These are phyloP conservation scores for Grosmannia clavigera DNA, from an alignment of 2,329 filamentous ascomycete species.

Conservation along the genomic window DNA sequence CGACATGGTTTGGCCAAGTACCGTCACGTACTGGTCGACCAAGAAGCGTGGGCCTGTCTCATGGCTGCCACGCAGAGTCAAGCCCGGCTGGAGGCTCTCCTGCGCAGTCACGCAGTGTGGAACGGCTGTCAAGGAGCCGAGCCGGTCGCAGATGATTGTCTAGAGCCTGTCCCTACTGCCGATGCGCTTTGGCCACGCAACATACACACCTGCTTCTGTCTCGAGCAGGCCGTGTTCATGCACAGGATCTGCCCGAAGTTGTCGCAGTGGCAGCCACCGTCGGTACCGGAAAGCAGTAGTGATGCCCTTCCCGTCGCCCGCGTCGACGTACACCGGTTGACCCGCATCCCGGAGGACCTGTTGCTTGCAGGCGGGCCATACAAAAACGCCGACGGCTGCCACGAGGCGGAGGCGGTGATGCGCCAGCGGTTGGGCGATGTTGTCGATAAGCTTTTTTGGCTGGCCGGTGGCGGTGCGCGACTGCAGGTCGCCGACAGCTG, in stretches of 20 bases:
- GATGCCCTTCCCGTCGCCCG: not conserved
- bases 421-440: conserved; percentile 8
- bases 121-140: not conserved
- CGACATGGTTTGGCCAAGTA: not conserved
- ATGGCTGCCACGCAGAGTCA: not conserved
- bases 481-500: conserved; percentile 14
- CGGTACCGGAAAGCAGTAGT: not conserved
- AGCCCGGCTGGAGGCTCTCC: not conserved
- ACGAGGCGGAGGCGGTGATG: not conserved
- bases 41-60: not conserved
- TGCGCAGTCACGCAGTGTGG: not conserved
- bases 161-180: not conserved
- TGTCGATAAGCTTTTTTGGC: conserved; percentile 18
- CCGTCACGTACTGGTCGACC: not conserved
- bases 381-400: not conserved
- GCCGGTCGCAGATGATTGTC: not conserved
- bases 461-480: conserved; percentile 14
- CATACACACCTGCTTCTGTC: not conserved
- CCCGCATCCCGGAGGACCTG: conserved; percentile 16
- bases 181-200: not conserved
- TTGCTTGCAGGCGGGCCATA: conserved; percentile 14
- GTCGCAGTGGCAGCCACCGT: not conserved
- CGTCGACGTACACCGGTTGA: conserved; percentile 15
- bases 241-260: not conserved
- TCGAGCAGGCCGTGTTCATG: not conserved